phyloP scores from a whole-genome alignment of 2,329 filamentous ascomycete species.

The Fusarium oligoseptatum region DNA sequence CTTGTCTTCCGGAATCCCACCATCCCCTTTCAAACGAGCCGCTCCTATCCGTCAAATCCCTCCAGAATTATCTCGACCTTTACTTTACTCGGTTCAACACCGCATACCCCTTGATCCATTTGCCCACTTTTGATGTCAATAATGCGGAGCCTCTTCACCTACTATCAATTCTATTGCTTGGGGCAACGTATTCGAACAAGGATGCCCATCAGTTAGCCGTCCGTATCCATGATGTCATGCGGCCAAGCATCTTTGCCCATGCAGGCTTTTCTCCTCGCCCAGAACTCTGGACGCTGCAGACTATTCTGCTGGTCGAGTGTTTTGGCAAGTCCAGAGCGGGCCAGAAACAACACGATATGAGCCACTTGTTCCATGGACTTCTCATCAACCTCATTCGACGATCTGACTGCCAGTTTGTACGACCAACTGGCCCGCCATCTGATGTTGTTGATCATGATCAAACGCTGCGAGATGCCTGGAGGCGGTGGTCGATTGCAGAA shows the following conservation, averaged over 20 bases:
- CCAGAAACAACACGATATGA: slow-evolving; percentile 73
- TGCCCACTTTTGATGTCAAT: slow-evolving; percentile 67
- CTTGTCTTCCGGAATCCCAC: slow-evolving; percentile 58
- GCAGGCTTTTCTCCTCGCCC: slow-evolving; percentile 69
- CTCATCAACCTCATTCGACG: slow-evolving; percentile 55
- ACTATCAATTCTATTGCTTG: slow-evolving; percentile 68
- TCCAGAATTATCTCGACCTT: slow-evolving; percentile 69
- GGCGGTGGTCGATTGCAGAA: slow-evolving; percentile 66
- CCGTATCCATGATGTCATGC: slow-evolving; percentile 71
- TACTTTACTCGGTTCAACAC: slow-evolving; percentile 73
- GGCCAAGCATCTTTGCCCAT: slow-evolving; percentile 71
- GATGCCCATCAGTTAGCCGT: slow-evolving; percentile 71
- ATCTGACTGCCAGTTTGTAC: slow-evolving; percentile 53
- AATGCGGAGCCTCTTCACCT: slow-evolving; percentile 65
- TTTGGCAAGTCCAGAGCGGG: slow-evolving; percentile 74
- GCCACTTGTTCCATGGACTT: slow-evolving; percentile 64
- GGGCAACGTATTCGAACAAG: slow-evolving; percentile 71
- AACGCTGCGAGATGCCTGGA: slow-evolving; percentile 63
- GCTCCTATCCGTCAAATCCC: slow-evolving; percentile 61
- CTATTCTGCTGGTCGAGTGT: slow-evolving; percentile 73
- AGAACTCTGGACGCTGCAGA: slow-evolving; percentile 71
- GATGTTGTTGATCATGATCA: slow-evolving; percentile 49
- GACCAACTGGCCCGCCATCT: slow-evolving; percentile 41
- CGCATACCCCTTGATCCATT: slow-evolving; percentile 70
- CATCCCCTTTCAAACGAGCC: slow-evolving; percentile 59